Conservation (phyloP, 2,329 filamentous ascomycete genomes). For the Exophiala phaeomuriformis region DNA sequence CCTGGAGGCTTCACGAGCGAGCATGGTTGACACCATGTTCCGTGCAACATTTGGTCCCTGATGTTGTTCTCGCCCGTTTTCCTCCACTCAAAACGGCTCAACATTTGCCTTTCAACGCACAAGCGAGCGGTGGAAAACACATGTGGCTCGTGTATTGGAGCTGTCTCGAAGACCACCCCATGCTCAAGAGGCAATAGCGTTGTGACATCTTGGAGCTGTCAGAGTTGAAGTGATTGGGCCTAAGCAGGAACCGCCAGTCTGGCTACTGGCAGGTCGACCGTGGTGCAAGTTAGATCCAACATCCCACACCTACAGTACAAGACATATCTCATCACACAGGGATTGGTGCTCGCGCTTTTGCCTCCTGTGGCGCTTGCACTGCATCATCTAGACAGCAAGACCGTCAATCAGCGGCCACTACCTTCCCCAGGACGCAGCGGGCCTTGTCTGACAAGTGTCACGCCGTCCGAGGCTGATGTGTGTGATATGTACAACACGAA, state of each 20-base stretch:
- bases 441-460: constrained; percentile 14
- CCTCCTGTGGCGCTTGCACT: background rate
- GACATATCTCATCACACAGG: background rate
- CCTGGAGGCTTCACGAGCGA: background rate
- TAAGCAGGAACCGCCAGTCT: constrained; percentile 8
- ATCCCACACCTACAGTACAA: background rate
- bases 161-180: no score
- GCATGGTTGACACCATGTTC: background rate
- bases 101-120: background rate
- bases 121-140: no score
- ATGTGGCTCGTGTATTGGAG: no score
- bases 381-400: background rate
- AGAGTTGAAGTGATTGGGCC: constrained; percentile 1
- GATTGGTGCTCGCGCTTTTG: background rate
- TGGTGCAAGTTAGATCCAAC: background rate
- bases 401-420: constrained; percentile 7
- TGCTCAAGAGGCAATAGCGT: no score
- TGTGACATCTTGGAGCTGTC: background rate
- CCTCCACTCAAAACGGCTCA: background rate
- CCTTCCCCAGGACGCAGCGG: constrained; percentile 8
- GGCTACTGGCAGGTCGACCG: constrained; percentile 10
- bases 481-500: constrained; percentile 5
- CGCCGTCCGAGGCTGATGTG: constrained; percentile 10
- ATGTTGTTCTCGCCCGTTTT: background rate
- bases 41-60: background rate